These are phyloP conservation scores for Ascochyta koolunga DNA, from an alignment of 2,329 filamentous ascomycete species.

Conservation along the genomic window DNA sequence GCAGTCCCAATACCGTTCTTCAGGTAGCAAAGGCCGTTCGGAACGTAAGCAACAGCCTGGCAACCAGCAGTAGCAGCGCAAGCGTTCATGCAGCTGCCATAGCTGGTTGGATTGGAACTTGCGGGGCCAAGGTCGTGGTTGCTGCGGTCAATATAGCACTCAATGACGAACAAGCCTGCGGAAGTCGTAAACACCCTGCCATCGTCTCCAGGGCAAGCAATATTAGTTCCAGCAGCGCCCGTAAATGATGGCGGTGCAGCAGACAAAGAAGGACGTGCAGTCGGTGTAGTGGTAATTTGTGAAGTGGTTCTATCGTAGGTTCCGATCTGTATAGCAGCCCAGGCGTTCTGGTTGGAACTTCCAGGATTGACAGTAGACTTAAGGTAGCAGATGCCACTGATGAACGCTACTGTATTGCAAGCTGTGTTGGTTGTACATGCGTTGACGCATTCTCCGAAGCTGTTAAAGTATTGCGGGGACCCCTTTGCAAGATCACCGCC, in stretches of 20 bases:
- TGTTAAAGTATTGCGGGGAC: too few relatives aligned
- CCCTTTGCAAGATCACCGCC: too few relatives aligned
- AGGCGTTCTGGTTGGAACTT: too few relatives aligned
- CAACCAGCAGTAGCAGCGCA: constrained; percentile 25
- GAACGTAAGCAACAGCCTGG: constrained; percentile 27
- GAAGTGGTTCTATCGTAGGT: too few relatives aligned
- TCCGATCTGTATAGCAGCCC: too few relatives aligned
- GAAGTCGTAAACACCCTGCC: background rate
- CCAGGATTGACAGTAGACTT: too few relatives aligned
- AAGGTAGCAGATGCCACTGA: too few relatives aligned
- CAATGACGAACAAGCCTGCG: background rate
- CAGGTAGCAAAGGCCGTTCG: constrained; percentile 24
- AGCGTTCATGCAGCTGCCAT: constrained; percentile 21
- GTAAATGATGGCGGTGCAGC: background rate
- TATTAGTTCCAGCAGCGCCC: background rate
- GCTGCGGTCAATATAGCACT: constrained; percentile 1
- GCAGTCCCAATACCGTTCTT: constrained; percentile 15
- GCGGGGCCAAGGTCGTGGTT: background rate
- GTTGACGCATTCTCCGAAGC: too few relatives aligned
- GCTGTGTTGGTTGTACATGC: too few relatives aligned
- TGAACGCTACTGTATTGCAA: too few relatives aligned
- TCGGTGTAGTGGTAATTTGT: background rate
- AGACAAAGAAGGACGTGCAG: background rate
- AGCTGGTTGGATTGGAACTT: background rate
- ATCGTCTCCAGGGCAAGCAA: constrained; percentile 3